Evolutionary conservation across 2,329 filamentous ascomycete genomes (phyloP), one percentile per base, ranked within the genome.

Genomic region (Aspergillus fijiensis): DNA sequence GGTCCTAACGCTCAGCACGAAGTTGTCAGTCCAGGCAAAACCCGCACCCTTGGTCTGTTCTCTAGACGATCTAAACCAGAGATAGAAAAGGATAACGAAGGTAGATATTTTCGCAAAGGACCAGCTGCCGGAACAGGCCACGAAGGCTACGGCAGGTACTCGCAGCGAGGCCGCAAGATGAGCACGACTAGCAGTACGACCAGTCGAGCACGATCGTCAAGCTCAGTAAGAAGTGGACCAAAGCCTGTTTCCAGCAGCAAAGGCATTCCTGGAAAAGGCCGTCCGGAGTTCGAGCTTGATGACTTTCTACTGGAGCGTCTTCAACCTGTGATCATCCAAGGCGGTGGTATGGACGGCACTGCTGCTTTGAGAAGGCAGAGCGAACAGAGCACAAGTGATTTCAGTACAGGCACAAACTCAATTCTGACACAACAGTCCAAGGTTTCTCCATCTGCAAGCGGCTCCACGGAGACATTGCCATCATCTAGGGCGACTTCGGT

Each of bases 121-220:
- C 94, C 94, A 23, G 86, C 85, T 16, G 94, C 94, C 47, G 94
- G 94, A n/a, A 98, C 94, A 42, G 94, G 94, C 0, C 92, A 98
- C 69, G 94, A 98, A 77, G 79, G 79, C 29, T 83, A 84, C 65
- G 79, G 79, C 12, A 82, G 74, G 65, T 80, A 82, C 67, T 72
- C 73, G 4, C 74, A 76, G 58, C 73, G 80, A 48, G 79, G 79
- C 49, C 74, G 80, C 55, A 79, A 77, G 60, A 56, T 72, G 54
- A 81, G 79, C 56, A 67, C 74, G 51, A 72, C 76, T 58, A 79
- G 73, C 64, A 35, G 33, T 35, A 76, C 66, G 33, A 78, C 69
- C 14, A 74, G 71, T 39, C 74, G 76, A 62, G 75, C 70, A 62
- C 74, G 75, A 49, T 80, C 74, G 53, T 76, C 72, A 25, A 79